These are phyloP conservation scores for Trichoderma reesei DNA, from an alignment of 495 filamentous ascomycete species.

Conservation along the genomic window DNA sequence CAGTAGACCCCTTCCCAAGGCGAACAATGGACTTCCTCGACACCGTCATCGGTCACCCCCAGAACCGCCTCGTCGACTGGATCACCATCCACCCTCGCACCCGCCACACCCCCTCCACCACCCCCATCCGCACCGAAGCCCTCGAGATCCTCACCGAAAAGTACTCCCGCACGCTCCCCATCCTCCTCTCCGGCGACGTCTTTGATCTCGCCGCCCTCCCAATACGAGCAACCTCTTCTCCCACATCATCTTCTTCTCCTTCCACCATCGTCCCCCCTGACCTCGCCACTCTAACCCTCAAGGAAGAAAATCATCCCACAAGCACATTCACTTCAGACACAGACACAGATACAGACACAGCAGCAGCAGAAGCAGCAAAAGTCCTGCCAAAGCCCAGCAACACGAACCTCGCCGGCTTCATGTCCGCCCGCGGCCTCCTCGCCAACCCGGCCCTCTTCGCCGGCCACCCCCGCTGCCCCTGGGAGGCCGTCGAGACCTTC, in stretches of 20 bases:
- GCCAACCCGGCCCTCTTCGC: constrained; percentile 54
- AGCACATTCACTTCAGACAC: not conserved
- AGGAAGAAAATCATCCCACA: not conserved
- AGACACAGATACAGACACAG: constrained; percentile 7
- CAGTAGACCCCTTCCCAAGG: constrained; percentile 7
- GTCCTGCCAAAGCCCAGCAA: constrained; percentile 11
- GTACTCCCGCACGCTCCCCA: constrained; percentile 38
- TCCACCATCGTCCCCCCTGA: no score
- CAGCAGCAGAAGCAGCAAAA: no score
- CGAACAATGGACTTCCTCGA: constrained; percentile 41
- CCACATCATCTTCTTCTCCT: no score
- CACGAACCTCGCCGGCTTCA: constrained; percentile 39
- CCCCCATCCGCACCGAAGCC: constrained; percentile 48
- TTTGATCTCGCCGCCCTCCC: constrained; percentile 40
- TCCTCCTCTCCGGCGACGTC: constrained; percentile 54
- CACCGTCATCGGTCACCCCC: constrained; percentile 35
- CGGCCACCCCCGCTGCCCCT: constrained; percentile 45
- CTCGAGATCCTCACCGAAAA: constrained; percentile 43
- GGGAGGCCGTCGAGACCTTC: constrained; percentile 50
- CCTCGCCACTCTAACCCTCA: constrained; percentile 23
- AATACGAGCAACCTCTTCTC: constrained; percentile 33
- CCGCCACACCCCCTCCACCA: constrained; percentile 42
- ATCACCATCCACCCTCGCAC: constrained; percentile 56
- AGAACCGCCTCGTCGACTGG: constrained; percentile 43
- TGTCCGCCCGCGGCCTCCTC: constrained; percentile 55